Conservation (phyloP, 768 basidiomycete species). For the Lactifluus piperatus region DNA sequence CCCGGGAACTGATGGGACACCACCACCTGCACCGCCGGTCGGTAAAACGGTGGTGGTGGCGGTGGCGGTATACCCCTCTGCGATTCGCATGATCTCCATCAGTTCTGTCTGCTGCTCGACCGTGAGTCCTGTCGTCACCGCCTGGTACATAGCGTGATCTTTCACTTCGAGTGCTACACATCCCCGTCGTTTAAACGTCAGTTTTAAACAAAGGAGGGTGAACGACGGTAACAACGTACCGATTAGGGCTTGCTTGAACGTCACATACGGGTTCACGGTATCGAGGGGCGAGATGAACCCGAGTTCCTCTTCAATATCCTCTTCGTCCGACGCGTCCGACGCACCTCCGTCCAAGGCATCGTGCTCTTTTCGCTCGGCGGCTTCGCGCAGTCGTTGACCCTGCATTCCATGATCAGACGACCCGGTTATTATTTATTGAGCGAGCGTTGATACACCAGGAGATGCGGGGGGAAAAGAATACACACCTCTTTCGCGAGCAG, state of each 20-base stretch:
- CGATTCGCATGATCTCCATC: conserved; percentile 70
- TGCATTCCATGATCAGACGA: conserved; percentile 24
- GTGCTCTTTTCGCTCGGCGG: conserved; percentile 37
- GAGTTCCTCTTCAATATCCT: conserved; percentile 73
- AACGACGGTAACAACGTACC: conserved; percentile 36
- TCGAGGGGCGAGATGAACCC: conserved; percentile 83
- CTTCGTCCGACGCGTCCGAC: conserved; percentile 33
- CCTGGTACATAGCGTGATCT: conserved; percentile 59
- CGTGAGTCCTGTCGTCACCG: conserved; percentile 59
- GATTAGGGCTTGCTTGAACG: conserved; percentile 72
- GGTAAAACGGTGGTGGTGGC: neutral
- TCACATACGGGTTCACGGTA: conserved; percentile 62
- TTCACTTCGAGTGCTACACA: conserved; percentile 63
- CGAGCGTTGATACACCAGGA: neutral
- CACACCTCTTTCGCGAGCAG: conserved; percentile 74
- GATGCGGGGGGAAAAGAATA: conserved; percentile 3
- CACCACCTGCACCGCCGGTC: neutral
- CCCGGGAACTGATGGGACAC: neutral
- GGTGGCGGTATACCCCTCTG: neutral
- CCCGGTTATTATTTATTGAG: neutral
- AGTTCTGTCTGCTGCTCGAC: conserved; percentile 72
- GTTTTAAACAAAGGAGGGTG: neutral
- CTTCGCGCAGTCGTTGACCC: conserved; percentile 67
- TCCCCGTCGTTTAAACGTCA: neutral
- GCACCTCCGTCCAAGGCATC: conserved; percentile 4